Conservation (phyloP, 495 filamentous ascomycete species). For the Penicillium desertorum region DNA sequence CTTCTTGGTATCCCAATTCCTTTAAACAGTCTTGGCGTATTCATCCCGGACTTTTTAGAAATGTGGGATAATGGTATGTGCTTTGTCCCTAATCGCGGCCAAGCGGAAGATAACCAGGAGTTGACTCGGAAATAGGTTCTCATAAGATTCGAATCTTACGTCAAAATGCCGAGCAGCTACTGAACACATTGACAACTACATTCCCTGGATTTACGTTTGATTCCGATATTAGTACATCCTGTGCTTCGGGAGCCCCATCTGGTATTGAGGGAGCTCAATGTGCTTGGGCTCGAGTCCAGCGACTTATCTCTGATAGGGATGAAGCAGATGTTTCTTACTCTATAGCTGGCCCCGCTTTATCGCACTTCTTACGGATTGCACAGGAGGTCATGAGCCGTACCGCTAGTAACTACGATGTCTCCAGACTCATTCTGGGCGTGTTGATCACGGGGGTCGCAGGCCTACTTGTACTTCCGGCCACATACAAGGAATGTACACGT, state of each 20-base stretch:
- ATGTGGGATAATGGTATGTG: constrained; percentile 65
- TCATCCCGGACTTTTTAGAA: constrained; percentile 73
- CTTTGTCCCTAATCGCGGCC: not conserved
- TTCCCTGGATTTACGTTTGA: constrained; percentile 61
- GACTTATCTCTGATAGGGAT: constrained; percentile 16
- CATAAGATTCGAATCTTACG: constrained; percentile 66
- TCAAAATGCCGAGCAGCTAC: constrained; percentile 76
- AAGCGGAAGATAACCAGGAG: not conserved
- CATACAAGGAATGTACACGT: constrained; percentile 23
- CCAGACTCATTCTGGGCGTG: constrained; percentile 56
- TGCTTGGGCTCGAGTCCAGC: constrained; percentile 53
- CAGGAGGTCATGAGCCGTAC: constrained; percentile 79
- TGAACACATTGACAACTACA: constrained; percentile 67
- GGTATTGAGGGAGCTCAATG: constrained; percentile 64
- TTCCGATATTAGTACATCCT: constrained; percentile 33
- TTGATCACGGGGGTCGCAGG: constrained; percentile 46
- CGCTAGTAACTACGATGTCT: constrained; percentile 85
- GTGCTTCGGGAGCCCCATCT: constrained; percentile 38
- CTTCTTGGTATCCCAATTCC: constrained; percentile 86
- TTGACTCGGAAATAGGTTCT: constrained; percentile 20
- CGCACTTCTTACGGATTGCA: constrained; percentile 63
- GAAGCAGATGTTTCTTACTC: constrained; percentile 12
- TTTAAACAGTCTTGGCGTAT: constrained; percentile 87
- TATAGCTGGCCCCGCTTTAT: constrained; percentile 25
- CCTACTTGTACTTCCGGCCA: constrained; percentile 32